Conservation (phyloP, 2,329 filamentous ascomycete species). For the Ceratocystis eucalypticola region DNA sequence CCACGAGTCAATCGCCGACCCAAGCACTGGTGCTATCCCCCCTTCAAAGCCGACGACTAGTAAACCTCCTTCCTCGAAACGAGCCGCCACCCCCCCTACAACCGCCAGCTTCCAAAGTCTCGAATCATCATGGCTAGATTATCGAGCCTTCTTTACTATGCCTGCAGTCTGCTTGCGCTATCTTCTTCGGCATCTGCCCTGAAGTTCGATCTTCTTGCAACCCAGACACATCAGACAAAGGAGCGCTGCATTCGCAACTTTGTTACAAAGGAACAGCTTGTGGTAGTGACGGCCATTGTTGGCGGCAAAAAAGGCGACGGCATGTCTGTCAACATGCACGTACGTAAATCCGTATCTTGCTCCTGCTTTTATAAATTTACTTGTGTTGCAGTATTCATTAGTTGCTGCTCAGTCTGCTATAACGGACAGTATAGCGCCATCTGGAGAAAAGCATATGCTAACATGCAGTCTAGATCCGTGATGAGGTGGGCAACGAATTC, state of each 20-base stretch:
- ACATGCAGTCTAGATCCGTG: constrained; percentile 57
- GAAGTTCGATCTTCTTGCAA: constrained; percentile 82
- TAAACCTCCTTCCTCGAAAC: not conserved
- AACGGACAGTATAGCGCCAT: not conserved
- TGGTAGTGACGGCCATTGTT: constrained; percentile 85
- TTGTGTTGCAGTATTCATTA: not conserved
- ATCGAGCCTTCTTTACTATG: constrained; percentile 37
- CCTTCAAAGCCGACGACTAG: not conserved
- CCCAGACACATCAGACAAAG: constrained; percentile 44
- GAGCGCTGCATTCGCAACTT: constrained; percentile 96
- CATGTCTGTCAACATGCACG: constrained; percentile 86
- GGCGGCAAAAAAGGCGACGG: constrained; percentile 82
- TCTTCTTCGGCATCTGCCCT: constrained; percentile 50
- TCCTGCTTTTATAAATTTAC: not conserved
- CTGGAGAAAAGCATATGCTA: constrained; percentile 11
- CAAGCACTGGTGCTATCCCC: not conserved
- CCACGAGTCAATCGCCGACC: not conserved
- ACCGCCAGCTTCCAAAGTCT: not conserved
- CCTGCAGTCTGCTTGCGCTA: constrained; percentile 46
- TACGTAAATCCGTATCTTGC: constrained; percentile 31
- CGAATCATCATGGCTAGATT: constrained; percentile 17
- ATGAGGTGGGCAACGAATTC: constrained; percentile 93
- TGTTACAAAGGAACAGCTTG: constrained; percentile 77
- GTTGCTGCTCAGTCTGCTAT: not conserved
- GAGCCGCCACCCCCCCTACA: not conserved